A percentile compares a stretch with the other conserved stretches of the same genome.
These are phyloP conservation scores for Suillus spraguei DNA, from an alignment of 768 basidiomycete genomes.

Conservation along the genomic window DNA sequence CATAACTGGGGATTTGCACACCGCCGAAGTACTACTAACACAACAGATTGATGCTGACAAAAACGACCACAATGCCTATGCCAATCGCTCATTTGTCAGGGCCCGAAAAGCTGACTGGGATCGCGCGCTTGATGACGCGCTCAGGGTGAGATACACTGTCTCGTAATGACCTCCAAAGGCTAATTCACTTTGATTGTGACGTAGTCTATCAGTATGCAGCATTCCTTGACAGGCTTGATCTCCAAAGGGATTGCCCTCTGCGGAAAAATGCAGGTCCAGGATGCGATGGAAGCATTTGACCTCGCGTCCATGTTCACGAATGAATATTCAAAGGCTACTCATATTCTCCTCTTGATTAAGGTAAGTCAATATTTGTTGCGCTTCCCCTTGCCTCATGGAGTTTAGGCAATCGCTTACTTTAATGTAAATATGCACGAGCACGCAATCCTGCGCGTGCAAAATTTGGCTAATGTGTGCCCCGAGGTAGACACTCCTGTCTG, in stretches of 20 bases:
- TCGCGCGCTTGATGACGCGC: background rate
- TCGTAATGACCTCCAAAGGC: background rate
- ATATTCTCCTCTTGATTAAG: background rate
- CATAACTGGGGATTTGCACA: background rate
- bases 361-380: background rate
- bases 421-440: background rate
- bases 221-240: background rate
- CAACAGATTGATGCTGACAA: background rate
- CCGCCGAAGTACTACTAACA: background rate
- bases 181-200: background rate
- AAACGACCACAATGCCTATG: background rate
- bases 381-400: background rate
- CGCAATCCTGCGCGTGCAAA: background rate
- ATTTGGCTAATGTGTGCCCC: background rate
- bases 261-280: background rate
- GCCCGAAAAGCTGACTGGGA: background rate
- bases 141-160: background rate
- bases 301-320: background rate
- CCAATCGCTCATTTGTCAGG: background rate
- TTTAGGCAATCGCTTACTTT: background rate
- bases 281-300: background rate
- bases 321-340: background rate
- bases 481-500: background rate
- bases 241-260: constrained; percentile 1
- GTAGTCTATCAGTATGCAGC: background rate